phyloP scores from a whole-genome alignment of 2,329 filamentous ascomycete genomes.

The Plectosphaerella plurivora region DNA sequence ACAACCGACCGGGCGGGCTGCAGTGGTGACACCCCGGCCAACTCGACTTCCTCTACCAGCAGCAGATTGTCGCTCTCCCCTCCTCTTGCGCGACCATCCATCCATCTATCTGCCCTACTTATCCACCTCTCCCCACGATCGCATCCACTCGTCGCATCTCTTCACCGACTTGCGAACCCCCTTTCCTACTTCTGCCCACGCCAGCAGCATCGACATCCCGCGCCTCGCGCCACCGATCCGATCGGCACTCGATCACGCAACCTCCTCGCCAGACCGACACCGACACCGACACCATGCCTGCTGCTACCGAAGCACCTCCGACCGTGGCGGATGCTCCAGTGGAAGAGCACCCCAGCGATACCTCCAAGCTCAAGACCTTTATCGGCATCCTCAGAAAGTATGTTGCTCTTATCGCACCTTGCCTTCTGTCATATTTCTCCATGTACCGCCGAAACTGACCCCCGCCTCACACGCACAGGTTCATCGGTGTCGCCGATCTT shows the following conservation, averaged over 20 bases:
- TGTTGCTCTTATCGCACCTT: slow-evolving; percentile 23
- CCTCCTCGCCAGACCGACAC: slow-evolving; percentile 1
- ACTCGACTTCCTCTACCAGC: too few species aligned
- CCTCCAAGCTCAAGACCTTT: slow-evolving; percentile 85
- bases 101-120: too few species aligned
- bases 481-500: slow-evolving; percentile 94
- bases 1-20: too few species aligned
- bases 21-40: too few species aligned
- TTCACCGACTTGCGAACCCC: background rate
- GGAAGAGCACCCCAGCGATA: slow-evolving; percentile 62
- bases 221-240: background rate
- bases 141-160: too few species aligned
- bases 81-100: too few species aligned
- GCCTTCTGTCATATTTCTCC: slow-evolving; percentile 3
- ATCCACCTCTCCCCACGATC: too few species aligned
- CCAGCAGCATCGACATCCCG: slow-evolving; percentile 6
- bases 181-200: background rate
- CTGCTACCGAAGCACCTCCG: slow-evolving; percentile 29
- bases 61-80: too few species aligned
- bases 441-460: slow-evolving; percentile 18
- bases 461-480: slow-evolving; percentile 48
- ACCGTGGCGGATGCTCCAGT: slow-evolving; percentile 21
- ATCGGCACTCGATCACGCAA: background rate
- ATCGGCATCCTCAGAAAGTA: slow-evolving; percentile 84
- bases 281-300: slow-evolving; percentile 20